A percentile compares a stretch with the other conserved stretches of the same genome.
These are phyloP conservation scores for Phytophthora hibernalis DNA, from an alignment of 352 stramenopile genomes.

Conservation along the genomic window DNA sequence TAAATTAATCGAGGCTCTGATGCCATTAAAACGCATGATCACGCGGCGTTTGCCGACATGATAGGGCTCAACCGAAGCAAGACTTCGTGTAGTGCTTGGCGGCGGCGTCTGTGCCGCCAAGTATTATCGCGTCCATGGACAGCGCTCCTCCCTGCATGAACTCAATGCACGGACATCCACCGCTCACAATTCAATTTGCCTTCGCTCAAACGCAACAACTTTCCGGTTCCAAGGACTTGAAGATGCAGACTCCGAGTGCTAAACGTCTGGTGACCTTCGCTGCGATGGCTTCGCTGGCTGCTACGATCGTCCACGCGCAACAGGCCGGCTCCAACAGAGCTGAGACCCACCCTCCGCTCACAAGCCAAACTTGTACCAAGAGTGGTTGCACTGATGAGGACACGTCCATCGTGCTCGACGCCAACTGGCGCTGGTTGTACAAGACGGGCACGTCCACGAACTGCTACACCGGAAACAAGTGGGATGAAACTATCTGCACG, in stretches of 20 bases:
- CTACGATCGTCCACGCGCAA: conserved; percentile 28
- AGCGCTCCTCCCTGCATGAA: neutral
- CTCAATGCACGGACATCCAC: conserved; percentile 5
- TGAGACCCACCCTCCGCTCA: conserved; percentile 52
- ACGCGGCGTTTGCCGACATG: neutral
- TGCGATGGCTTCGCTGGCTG: conserved; percentile 1
- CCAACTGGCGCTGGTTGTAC: conserved; percentile 71
- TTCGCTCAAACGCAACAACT: conserved; percentile 20
- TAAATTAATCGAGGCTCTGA: conserved; percentile 8
- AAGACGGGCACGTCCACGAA: conserved; percentile 52
- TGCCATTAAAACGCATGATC: conserved; percentile 2
- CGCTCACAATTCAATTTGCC: conserved; percentile 40
- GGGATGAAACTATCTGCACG: conserved; percentile 49
- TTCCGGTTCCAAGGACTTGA: neutral
- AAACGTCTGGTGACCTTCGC: conserved; percentile 21
- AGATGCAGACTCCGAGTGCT: conserved; percentile 19
- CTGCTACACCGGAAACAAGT: conserved; percentile 62
- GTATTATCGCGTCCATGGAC: neutral
- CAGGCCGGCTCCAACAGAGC: conserved; percentile 38
- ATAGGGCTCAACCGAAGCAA: conserved; percentile 4
- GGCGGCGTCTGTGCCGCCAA: conserved; percentile 16
- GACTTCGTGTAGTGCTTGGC: neutral
- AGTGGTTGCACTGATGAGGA: conserved; percentile 38
- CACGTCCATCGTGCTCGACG: conserved; percentile 61
- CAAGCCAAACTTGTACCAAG: conserved; percentile 17